These are phyloP conservation scores for Penicillium paxilli DNA, from an alignment of 495 filamentous ascomycete genomes.

Conservation along the genomic window DNA sequence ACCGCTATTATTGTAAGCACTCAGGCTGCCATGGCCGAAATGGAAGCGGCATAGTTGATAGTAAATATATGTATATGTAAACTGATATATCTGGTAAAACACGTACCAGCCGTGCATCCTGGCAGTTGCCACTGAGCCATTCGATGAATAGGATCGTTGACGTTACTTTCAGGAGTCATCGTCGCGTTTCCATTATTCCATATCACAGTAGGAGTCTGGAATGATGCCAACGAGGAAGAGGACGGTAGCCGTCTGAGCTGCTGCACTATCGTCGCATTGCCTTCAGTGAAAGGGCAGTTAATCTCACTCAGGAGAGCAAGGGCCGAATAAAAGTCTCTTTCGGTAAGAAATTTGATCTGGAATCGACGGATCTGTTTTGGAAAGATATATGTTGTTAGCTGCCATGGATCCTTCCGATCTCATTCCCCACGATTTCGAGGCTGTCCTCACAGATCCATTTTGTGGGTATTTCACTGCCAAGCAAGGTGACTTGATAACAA, in stretches of 20 bases:
- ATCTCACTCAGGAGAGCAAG: constrained; percentile 39
- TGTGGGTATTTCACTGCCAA: constrained; percentile 43
- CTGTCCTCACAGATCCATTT: constrained; percentile 1
- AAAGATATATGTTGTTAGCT: not conserved
- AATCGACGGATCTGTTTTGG: constrained; percentile 38
- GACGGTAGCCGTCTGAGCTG: constrained; percentile 24
- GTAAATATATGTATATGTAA: too few species aligned
- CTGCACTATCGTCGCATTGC: constrained; percentile 19
- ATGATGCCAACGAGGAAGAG: constrained; percentile 28
- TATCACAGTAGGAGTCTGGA: constrained; percentile 5
- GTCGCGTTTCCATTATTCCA: not conserved
- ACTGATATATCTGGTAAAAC: not conserved
- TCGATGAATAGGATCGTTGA: not conserved
- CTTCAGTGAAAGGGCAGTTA: constrained; percentile 43
- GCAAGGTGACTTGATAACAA: constrained; percentile 45
- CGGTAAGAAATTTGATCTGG: constrained; percentile 41
- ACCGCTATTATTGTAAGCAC: not conserved
- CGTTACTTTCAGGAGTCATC: constrained; percentile 15
- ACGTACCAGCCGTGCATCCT: constrained; percentile 12
- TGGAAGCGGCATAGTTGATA: too few species aligned
- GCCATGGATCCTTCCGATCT: not conserved
- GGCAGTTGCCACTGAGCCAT: constrained; percentile 11
- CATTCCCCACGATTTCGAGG: too few species aligned
- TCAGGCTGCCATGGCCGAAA: not conserved
- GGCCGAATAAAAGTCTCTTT: constrained; percentile 38